phyloP scores from a whole-genome alignment of 805 yeast genomes.

The Saccharomyces jurei region DNA sequence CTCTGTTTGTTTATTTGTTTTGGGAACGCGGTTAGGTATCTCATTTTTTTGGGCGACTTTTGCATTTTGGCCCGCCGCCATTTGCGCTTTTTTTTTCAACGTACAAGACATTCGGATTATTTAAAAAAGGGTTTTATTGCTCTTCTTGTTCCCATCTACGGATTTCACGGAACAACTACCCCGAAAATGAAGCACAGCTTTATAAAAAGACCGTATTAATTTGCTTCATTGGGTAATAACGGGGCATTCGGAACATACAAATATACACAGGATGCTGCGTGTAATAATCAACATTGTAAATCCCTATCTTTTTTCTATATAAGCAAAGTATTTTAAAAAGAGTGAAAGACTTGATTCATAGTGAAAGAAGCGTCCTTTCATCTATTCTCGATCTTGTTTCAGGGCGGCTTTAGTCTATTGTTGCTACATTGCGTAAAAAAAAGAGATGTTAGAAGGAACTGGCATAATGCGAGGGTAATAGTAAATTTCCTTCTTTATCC shows the following conservation, averaged over 20 bases:
- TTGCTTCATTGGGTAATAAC: neutral
- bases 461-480: neutral
- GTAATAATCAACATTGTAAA: neutral
- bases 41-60: neutral
- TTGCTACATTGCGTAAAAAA: neutral
- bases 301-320: neutral
- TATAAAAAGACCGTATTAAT: neutral
- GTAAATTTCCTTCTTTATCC: neutral
- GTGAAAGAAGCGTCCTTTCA: neutral
- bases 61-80: neutral
- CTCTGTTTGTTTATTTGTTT: neutral
- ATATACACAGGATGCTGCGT: neutral
- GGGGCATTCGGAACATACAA: neutral
- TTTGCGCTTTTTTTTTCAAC: neutral
- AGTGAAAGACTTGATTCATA: neutral
- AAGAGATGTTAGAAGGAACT: neutral
- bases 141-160: neutral
- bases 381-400: neutral
- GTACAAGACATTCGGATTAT: neutral
- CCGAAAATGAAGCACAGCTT: neutral
- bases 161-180: neutral
- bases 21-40: neutral
- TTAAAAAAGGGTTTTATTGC: neutral
- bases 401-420: neutral
- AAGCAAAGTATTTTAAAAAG: neutral